phyloP scores from a whole-genome alignment of 108 stramenopile species.

The Nitzschia inconspicua region DNA sequence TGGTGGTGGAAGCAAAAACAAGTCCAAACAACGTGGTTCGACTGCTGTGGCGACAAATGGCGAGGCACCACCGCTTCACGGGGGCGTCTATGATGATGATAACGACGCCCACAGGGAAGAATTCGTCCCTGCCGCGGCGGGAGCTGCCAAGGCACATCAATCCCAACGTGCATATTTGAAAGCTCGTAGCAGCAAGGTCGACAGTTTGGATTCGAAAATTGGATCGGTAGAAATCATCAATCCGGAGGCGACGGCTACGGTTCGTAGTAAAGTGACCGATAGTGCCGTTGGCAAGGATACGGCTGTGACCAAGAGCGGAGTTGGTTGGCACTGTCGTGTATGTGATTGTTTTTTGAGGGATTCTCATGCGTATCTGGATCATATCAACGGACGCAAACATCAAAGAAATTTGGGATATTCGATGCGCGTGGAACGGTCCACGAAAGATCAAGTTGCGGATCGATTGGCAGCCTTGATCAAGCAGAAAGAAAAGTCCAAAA shows the following conservation, averaged over 20 bases:
- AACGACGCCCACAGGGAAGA: constrained; percentile 65
- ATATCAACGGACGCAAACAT: constrained; percentile 92
- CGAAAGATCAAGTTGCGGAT: constrained; percentile 63
- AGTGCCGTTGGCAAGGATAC: constrained; percentile 14
- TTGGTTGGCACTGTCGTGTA: constrained; percentile 95
- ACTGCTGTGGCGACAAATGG: background rate
- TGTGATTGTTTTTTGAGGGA: constrained; percentile 96
- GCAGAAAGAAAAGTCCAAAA: constrained; percentile 33
- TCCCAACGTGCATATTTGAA: constrained; percentile 92
- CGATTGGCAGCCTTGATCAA: constrained; percentile 41
- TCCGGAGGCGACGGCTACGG: constrained; percentile 57
- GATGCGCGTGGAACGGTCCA: constrained; percentile 91
- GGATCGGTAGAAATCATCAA: constrained; percentile 89
- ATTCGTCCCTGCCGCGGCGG: constrained; percentile 74
- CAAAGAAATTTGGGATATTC: constrained; percentile 91
- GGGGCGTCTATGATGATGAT: constrained; percentile 5
- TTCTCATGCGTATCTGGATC: constrained; percentile 91
- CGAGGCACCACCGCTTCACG: background rate
- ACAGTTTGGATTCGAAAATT: constrained; percentile 71
- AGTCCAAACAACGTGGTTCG: background rate
- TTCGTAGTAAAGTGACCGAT: constrained; percentile 17
- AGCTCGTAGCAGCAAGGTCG: constrained; percentile 67
- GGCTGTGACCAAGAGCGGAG: constrained; percentile 65
- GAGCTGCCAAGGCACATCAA: constrained; percentile 78
- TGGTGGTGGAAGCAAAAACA: background rate